phyloP scores from a whole-genome alignment of 2,329 filamentous ascomycete genomes.

The Alternaria triticimaculans region DNA sequence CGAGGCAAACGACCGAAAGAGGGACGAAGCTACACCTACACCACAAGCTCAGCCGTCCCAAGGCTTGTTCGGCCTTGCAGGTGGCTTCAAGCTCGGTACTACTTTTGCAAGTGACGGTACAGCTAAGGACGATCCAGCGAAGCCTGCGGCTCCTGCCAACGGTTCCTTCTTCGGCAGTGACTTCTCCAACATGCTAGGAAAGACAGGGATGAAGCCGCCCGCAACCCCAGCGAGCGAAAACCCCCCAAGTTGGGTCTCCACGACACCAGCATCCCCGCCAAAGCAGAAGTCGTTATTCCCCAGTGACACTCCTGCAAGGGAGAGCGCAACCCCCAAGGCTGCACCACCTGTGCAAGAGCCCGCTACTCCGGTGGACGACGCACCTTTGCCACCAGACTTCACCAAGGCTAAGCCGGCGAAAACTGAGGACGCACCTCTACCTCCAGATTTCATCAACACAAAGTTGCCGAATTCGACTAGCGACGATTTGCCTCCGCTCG shows the following conservation, averaged over 20 bases:
- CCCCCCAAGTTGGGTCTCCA: constrained; percentile 45
- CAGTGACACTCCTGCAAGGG: constrained; percentile 23
- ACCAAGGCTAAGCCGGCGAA: constrained; percentile 34
- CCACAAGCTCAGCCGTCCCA: constrained; percentile 33
- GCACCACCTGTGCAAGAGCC: constrained; percentile 41
- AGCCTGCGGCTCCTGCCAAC: constrained; percentile 52
- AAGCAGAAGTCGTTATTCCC: constrained; percentile 29
- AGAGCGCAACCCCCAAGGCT: constrained; percentile 37
- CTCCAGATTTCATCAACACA: constrained; percentile 42
- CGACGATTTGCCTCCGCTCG: constrained; percentile 54
- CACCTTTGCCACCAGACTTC: constrained; percentile 49
- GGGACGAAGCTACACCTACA: constrained; percentile 47
- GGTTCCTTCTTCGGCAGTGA: constrained; percentile 66
- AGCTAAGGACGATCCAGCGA: constrained; percentile 65
- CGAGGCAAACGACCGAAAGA: constrained; percentile 35
- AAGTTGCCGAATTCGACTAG: constrained; percentile 38
- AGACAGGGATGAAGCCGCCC: constrained; percentile 39
- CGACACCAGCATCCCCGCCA: constrained; percentile 45
- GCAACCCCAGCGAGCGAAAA: constrained; percentile 50
- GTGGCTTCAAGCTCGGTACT: constrained; percentile 70
- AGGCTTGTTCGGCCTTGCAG: constrained; percentile 42
- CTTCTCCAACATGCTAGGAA: constrained; percentile 66
- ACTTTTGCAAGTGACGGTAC: constrained; percentile 71
- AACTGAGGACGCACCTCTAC: constrained; percentile 44
- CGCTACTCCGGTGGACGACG: constrained; percentile 38